These are phyloP conservation scores for Phaseolus coccineus DNA, from an alignment of 331 rosid species.

Conservation along the genomic window DNA sequence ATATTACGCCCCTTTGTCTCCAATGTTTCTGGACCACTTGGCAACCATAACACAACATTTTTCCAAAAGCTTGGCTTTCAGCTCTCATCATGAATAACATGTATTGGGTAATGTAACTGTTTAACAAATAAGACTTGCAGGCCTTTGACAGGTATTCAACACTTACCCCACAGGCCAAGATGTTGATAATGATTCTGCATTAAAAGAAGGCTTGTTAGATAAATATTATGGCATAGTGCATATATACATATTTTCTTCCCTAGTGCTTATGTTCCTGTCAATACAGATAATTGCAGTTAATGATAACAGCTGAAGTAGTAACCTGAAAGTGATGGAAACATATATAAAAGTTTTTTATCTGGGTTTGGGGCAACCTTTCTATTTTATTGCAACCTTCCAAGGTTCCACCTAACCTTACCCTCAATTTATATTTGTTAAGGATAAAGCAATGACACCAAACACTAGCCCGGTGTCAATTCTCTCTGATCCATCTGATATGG, in stretches of 20 bases:
- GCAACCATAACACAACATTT: conserved; percentile 41
- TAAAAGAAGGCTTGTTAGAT: conserved; percentile 13
- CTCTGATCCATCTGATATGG: conserved; percentile 33
- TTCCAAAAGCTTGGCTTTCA: conserved; percentile 39
- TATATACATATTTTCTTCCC: conserved; percentile 9
- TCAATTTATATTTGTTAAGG: conserved; percentile 25
- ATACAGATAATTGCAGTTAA: conserved; percentile 27
- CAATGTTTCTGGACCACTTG: conserved; percentile 58
- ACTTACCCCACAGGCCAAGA: conserved; percentile 25
- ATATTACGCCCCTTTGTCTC: conserved; percentile 53
- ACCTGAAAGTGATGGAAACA: conserved; percentile 52
- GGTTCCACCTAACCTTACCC: conserved; percentile 48
- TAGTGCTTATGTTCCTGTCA: conserved; percentile 42
- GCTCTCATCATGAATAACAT: conserved; percentile 18
- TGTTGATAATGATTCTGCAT: conserved; percentile 29
- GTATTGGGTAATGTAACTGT: conserved; percentile 5
- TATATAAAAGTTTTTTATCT: conserved; percentile 18
- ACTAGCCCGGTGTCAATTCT: conserved; percentile 33
- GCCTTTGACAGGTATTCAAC: conserved; percentile 20
- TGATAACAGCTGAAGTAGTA: conserved; percentile 40
- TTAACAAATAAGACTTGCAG: conserved; percentile 8
- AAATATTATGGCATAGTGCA: conserved; percentile 7
- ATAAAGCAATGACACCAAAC: conserved; percentile 32
- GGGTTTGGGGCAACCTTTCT: conserved; percentile 26
- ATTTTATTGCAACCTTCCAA: conserved; percentile 45